These are phyloP conservation scores for Gigaspora rosea DNA, from an alignment of 192 early-diverging fungal genomes.

Conservation along the genomic window DNA sequence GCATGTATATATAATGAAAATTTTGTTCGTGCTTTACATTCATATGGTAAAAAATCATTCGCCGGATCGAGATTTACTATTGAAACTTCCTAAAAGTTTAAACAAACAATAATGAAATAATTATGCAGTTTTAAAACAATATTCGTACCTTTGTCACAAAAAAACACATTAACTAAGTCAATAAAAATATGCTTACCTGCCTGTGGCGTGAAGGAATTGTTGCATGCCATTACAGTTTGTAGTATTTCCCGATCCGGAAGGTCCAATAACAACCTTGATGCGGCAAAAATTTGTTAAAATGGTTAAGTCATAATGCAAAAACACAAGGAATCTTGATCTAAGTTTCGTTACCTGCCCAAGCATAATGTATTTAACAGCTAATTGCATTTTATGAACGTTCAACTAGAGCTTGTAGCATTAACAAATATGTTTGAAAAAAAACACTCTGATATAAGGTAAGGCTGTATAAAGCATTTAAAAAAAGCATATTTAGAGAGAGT, in stretches of 20 bases:
- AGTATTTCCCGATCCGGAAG: constrained; percentile 93
- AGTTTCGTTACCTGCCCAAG: constrained; percentile 30
- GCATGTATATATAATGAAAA: too few species aligned
- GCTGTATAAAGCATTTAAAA: too few species aligned
- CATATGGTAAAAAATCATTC: constrained; percentile 86
- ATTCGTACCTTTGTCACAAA: neutral
- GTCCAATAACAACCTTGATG: constrained; percentile 87
- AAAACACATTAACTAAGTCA: neutral
- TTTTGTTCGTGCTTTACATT: too few species aligned
- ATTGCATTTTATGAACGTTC: too few species aligned
- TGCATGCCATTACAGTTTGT: constrained; percentile 93
- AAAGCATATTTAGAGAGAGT: too few species aligned
- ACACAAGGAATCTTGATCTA: too few species aligned
- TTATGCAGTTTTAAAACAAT: neutral
- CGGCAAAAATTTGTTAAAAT: neutral
- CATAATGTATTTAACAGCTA: neutral
- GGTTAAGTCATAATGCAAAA: too few species aligned
- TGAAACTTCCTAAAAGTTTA: constrained; percentile 58
- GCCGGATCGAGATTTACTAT: constrained; percentile 98
- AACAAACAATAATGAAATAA: neutral
- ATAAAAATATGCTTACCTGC: constrained; percentile 44
- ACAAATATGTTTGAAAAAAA: too few species aligned
- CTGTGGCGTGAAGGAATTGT: constrained; percentile 80
- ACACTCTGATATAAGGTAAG: too few species aligned
- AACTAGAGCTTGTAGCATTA: too few species aligned